phyloP scores from a whole-genome alignment of 352 stramenopile genomes.

The Globisporangium parvum region DNA sequence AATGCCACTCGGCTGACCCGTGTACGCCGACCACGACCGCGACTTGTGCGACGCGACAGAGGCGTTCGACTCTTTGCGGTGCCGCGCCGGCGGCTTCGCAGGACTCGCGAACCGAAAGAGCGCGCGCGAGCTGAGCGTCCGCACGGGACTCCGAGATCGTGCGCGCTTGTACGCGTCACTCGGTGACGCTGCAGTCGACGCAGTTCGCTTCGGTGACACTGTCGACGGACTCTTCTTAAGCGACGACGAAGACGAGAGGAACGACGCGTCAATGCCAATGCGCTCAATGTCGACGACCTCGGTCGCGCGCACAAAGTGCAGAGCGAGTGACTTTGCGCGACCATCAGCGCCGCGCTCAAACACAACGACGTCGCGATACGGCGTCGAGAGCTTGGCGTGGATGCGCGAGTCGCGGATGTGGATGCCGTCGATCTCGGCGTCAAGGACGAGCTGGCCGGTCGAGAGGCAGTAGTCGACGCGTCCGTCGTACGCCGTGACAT shows the following conservation, averaged over 20 bases:
- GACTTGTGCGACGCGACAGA: slow-evolving; percentile 10
- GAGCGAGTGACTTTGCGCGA: slow-evolving; percentile 44
- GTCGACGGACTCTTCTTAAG: background rate
- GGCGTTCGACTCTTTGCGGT: slow-evolving; percentile 9
- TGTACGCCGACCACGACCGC: slow-evolving; percentile 3
- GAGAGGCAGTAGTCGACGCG: slow-evolving; percentile 49
- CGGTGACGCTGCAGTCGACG: slow-evolving; percentile 1
- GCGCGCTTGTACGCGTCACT: slow-evolving; percentile 6
- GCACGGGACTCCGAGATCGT: slow-evolving; percentile 13
- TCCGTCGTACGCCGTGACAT: slow-evolving; percentile 38
- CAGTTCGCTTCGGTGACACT: background rate
- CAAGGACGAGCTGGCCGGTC: slow-evolving; percentile 35
- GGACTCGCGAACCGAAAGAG: slow-evolving; percentile 19
- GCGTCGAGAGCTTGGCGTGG: slow-evolving; percentile 43
- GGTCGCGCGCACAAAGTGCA: slow-evolving; percentile 50
- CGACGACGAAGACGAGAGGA: slow-evolving; percentile 17
- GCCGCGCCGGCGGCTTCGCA: slow-evolving; percentile 2
- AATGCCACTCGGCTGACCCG: slow-evolving; percentile 7
- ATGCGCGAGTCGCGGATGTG: slow-evolving; percentile 64
- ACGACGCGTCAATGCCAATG: slow-evolving; percentile 36
- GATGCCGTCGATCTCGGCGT: slow-evolving; percentile 50
- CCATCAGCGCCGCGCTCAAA: slow-evolving; percentile 45
- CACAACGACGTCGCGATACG: slow-evolving; percentile 70
- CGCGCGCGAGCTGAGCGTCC: slow-evolving; percentile 35
- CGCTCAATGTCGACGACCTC: slow-evolving; percentile 30